Evolutionary conservation across 2,329 filamentous ascomycete species (phyloP).

Genomic region (Neoscytalidium dimidiatum): DNA sequence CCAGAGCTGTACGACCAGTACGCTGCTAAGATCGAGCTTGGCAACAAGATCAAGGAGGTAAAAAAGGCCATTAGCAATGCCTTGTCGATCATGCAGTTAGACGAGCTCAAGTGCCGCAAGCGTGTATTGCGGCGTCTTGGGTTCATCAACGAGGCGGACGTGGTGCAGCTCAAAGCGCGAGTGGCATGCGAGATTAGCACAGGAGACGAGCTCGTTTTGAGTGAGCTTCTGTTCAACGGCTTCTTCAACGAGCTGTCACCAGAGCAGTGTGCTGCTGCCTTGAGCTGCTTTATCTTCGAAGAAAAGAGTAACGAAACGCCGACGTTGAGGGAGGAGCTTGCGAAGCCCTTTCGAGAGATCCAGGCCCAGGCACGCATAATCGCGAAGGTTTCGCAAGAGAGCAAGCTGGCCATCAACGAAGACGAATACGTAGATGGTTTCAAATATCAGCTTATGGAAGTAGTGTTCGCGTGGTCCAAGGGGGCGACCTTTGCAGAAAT

Average conservation of each 20-base stretch:
- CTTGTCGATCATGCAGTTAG: slow-evolving; percentile 86
- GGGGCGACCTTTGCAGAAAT: slow-evolving; percentile 90
- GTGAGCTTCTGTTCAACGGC: slow-evolving; percentile 90
- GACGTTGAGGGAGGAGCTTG: slow-evolving; percentile 75
- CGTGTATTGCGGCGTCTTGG: slow-evolving; percentile 89
- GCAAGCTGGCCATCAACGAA: slow-evolving; percentile 91
- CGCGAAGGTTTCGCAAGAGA: slow-evolving; percentile 92
- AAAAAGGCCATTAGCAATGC: slow-evolving; percentile 87
- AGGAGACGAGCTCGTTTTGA: slow-evolving; percentile 89
- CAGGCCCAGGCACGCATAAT: slow-evolving; percentile 84
- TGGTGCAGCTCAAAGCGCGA: slow-evolving; percentile 94
- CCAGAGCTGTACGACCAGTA: slow-evolving; percentile 87
- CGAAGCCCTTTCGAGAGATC: slow-evolving; percentile 83
- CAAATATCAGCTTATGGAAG: slow-evolving; percentile 96
- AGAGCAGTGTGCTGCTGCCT: slow-evolving; percentile 80
- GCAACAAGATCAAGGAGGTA: slow-evolving; percentile 78
- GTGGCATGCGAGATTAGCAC: slow-evolving; percentile 98
- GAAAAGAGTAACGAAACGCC: slow-evolving; percentile 82
- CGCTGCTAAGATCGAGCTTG: slow-evolving; percentile 73
- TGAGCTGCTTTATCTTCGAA: slow-evolving; percentile 97
- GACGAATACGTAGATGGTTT: slow-evolving; percentile 88
- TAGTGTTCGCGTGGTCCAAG: slow-evolving; percentile 88
- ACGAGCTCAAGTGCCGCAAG: slow-evolving; percentile 95
- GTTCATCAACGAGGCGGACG: slow-evolving; percentile 94
- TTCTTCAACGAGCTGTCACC: slow-evolving; percentile 97